Evolutionary conservation across 106 monocot genomes (phyloP).

Genomic region (Allium cepa): DNA sequence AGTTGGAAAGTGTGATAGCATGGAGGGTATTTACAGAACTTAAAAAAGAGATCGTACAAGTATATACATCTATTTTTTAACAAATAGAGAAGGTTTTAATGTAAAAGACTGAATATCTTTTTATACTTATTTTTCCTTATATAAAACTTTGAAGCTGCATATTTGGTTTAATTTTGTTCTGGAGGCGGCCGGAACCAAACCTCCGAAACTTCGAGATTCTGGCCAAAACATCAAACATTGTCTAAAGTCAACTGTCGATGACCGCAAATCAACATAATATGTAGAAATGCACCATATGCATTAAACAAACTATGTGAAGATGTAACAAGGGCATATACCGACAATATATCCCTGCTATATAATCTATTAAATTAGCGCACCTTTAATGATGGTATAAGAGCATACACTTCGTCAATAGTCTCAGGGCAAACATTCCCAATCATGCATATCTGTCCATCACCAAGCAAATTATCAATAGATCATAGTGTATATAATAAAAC

Average conservation of each 20-base stretch:
- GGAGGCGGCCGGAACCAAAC: no score
- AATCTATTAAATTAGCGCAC: background rate
- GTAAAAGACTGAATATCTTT: no score
- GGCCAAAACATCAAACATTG: background rate
- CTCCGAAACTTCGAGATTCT: no score
- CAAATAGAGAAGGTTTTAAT: no score
- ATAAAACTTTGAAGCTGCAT: no score
- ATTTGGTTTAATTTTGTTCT: no score
- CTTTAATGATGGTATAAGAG: constrained; percentile 53
- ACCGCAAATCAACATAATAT: background rate
- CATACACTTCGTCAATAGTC: constrained; percentile 60
- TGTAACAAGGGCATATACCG: background rate
- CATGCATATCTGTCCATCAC: constrained; percentile 58
- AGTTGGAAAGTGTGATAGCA: no score
- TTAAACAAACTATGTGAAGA: background rate
- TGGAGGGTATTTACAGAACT: no score
- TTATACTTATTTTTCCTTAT: no score
- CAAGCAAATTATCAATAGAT: background rate
- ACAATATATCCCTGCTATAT: background rate
- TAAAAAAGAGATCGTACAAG: no score
- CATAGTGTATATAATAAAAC: background rate
- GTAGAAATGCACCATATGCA: background rate
- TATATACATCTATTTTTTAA: no score
- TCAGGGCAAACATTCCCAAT: constrained; percentile 58
- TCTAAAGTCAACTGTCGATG: background rate